These are phyloP conservation scores for Suhomyces coccinellae DNA, from an alignment of 1,139 yeast genomes.

Conservation along the genomic window DNA sequence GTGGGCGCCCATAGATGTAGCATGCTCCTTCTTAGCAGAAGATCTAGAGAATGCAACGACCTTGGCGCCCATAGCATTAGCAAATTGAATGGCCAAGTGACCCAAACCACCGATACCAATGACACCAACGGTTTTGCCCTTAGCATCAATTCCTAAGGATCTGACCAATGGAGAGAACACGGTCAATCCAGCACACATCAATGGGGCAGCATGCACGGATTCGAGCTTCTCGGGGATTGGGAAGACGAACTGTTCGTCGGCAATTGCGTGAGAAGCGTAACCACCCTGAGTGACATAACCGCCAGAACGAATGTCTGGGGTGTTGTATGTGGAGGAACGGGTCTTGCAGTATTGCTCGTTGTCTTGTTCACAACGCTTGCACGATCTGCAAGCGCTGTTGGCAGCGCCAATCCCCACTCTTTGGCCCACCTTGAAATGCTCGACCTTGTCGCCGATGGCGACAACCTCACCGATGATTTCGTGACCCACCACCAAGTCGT, in stretches of 20 bases:
- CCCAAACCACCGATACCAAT: conserved; percentile 65
- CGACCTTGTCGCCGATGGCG: conserved; percentile 40
- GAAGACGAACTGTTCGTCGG: conserved; percentile 48
- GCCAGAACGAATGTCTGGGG: conserved; percentile 33
- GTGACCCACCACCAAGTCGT: conserved; percentile 46
- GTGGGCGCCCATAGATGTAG: conserved; percentile 53
- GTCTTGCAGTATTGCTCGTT: conserved; percentile 51
- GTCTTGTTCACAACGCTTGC: conserved; percentile 41
- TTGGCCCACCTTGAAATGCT: conserved; percentile 37
- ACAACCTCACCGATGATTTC: conserved; percentile 50
- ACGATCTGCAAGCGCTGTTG: conserved; percentile 43
- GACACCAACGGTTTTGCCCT: conserved; percentile 50
- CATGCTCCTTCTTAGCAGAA: conserved; percentile 49
- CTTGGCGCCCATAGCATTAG: conserved; percentile 59
- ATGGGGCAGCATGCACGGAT: conserved; percentile 47
- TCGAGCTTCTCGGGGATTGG: conserved; percentile 49
- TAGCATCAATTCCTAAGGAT: conserved; percentile 33
- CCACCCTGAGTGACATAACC: conserved; percentile 55
- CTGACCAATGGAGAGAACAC: conserved; percentile 53
- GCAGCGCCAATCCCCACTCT: conserved; percentile 57
- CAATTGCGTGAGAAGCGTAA: conserved; percentile 51
- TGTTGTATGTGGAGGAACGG: conserved; percentile 44
- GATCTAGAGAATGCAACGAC: conserved; percentile 56
- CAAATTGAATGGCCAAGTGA: conserved; percentile 57
- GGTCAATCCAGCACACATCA: conserved; percentile 56